phyloP scores from a whole-genome alignment of 2,329 filamentous ascomycete genomes.

The Trichoderma polysporum region DNA sequence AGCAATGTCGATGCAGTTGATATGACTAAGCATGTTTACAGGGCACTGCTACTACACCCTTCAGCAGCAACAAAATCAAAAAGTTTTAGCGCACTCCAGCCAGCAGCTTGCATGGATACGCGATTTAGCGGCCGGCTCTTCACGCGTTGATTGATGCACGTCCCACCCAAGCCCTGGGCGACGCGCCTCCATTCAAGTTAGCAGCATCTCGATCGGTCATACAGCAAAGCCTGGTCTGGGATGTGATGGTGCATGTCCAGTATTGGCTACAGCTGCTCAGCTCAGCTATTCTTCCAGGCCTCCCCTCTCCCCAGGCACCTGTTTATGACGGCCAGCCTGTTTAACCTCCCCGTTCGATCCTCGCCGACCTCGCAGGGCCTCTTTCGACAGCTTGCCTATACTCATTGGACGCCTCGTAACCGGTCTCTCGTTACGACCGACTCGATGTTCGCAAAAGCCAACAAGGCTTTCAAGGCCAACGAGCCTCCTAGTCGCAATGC shows the following conservation, averaged over 20 bases:
- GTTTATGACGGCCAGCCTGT: slow-evolving; percentile 40
- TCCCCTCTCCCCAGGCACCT: neutral
- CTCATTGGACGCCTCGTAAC: slow-evolving; percentile 24
- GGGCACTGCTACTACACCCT: neutral
- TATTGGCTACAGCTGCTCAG: neutral
- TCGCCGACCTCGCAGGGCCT: slow-evolving; percentile 37
- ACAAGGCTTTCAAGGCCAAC: slow-evolving; percentile 41
- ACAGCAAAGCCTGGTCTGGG: neutral
- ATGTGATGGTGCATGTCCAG: neutral
- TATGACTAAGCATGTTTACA: neutral
- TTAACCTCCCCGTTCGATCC: slow-evolving; percentile 36
- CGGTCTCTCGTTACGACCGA: slow-evolving; percentile 25
- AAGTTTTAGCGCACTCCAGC: neutral
- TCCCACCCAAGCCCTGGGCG: neutral
- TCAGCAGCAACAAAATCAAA: neutral
- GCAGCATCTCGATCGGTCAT: slow-evolving; percentile 16
- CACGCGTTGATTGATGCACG: slow-evolving; percentile 21
- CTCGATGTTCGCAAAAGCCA: slow-evolving; percentile 40
- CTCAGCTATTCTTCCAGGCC: neutral
- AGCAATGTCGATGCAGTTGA: neutral
- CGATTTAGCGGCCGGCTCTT: neutral
- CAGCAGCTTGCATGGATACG: slow-evolving; percentile 1
- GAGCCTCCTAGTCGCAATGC: slow-evolving; percentile 35
- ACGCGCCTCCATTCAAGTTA: slow-evolving; percentile 8
- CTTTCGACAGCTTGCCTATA: slow-evolving; percentile 30